These are phyloP conservation scores for Ascodesmis nigricans DNA, from an alignment of 495 filamentous ascomycete genomes.

Conservation along the genomic window DNA sequence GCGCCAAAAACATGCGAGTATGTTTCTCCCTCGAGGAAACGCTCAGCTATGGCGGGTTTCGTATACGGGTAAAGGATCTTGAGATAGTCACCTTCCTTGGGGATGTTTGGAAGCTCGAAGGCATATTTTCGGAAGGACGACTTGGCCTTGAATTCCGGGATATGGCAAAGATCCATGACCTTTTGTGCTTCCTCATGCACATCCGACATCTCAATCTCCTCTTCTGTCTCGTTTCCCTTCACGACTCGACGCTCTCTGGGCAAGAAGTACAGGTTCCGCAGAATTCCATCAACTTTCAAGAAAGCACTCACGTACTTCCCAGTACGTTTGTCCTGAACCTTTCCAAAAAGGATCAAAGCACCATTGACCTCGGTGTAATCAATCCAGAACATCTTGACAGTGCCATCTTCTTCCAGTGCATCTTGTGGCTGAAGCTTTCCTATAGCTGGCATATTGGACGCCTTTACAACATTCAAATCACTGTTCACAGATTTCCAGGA, in stretches of 20 bases:
- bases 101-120: conserved; percentile 73
- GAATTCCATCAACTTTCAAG: conserved; percentile 84
- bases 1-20: conserved; percentile 89
- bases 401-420: conserved; percentile 75
- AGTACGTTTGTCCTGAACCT: conserved; percentile 75
- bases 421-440: conserved; percentile 65
- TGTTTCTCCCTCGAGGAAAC: conserved; percentile 53
- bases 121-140: conserved; percentile 76
- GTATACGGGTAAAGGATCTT: conserved; percentile 85
- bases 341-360: conserved; percentile 81
- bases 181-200: conserved; percentile 72
- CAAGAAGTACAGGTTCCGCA: conserved; percentile 81
- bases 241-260: conserved; percentile 46
- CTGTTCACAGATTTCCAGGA: conserved; percentile 71
- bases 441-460: conserved; percentile 41
- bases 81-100: conserved; percentile 72
- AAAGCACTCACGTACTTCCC: conserved; percentile 71
- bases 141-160: conserved; percentile 85
- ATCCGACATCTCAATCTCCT: conserved; percentile 71
- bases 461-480: conserved; percentile 66
- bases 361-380: conserved; percentile 91
- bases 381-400: conserved; percentile 84
- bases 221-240: conserved; percentile 43
- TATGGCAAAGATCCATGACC: conserved; percentile 62
- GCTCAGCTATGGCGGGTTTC: conserved; percentile 42